Conservation (phyloP, 2,329 filamentous ascomycete genomes). For the Ceratocystiopsis sp. region DNA sequence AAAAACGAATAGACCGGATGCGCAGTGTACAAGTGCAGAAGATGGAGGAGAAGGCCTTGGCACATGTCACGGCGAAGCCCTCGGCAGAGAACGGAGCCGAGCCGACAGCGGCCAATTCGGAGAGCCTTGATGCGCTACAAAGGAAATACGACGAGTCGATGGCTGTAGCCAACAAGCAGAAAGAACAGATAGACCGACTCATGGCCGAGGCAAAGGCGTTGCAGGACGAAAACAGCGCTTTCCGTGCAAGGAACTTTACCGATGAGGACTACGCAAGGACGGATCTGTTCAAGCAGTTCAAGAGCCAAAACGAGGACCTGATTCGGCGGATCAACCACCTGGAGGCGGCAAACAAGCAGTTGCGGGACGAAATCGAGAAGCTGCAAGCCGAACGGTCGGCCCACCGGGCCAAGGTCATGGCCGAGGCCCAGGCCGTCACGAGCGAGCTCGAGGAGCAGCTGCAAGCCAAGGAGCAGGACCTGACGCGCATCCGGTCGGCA, state of each 20-base stretch:
- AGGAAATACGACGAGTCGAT: constrained; percentile 60
- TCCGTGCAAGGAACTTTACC: constrained; percentile 51
- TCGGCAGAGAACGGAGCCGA: constrained; percentile 33
- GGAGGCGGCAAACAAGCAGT: constrained; percentile 70
- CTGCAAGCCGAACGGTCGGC: constrained; percentile 69
- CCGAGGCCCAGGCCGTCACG: constrained; percentile 55
- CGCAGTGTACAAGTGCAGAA: constrained; percentile 84
- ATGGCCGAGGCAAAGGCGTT: constrained; percentile 59
- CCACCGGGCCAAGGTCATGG: constrained; percentile 66
- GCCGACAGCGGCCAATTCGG: constrained; percentile 31
- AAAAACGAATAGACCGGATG: constrained; percentile 80
- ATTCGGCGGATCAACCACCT: constrained; percentile 84
- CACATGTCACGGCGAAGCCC: constrained; percentile 39
- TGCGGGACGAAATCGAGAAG: constrained; percentile 73
- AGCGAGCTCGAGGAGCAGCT: constrained; percentile 71
- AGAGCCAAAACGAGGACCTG: constrained; percentile 78
- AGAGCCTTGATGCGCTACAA: constrained; percentile 48
- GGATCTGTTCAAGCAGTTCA: constrained; percentile 84
- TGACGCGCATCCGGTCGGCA: constrained; percentile 67
- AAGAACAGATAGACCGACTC: constrained; percentile 69
- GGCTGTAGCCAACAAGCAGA: constrained; percentile 64
- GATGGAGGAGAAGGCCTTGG: constrained; percentile 73
- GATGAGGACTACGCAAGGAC: constrained; percentile 92
- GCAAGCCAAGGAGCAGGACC: constrained; percentile 63
- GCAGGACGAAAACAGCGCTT: constrained; percentile 61